phyloP scores from a whole-genome alignment of 2,329 filamentous ascomycete species.

The Colletotrichum sp. region DNA sequence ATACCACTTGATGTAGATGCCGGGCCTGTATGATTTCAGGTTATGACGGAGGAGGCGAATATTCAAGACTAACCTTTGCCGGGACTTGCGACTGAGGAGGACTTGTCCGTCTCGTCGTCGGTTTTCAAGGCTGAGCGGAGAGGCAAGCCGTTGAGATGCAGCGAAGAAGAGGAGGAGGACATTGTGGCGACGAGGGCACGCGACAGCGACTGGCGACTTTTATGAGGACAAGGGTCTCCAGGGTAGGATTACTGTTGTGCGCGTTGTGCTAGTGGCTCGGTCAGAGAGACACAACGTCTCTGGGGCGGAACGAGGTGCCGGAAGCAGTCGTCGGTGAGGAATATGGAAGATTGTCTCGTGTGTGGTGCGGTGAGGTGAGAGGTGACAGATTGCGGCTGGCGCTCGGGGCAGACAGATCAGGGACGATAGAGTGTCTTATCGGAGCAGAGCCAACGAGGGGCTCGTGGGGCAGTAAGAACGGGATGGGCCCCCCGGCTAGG shows the following conservation, averaged over 20 bases:
- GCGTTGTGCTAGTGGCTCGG: not conserved
- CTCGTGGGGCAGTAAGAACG: slow-evolving; percentile 5
- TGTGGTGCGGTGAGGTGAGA: not conserved
- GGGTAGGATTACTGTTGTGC: not conserved
- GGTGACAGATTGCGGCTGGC: slow-evolving; percentile 13
- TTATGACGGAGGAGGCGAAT: not conserved
- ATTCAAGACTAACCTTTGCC: slow-evolving; percentile 46
- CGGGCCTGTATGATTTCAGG: slow-evolving; percentile 6
- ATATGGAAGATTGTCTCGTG: not conserved
- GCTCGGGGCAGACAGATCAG: not conserved
- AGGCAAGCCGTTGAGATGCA: slow-evolving; percentile 26
- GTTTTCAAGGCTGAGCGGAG: slow-evolving; percentile 49
- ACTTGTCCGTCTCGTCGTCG: slow-evolving; percentile 41
- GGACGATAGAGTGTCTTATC: slow-evolving; percentile 12
- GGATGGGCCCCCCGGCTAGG: not conserved
- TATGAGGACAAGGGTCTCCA: not conserved
- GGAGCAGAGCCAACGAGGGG: not conserved
- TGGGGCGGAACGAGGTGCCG: not conserved
- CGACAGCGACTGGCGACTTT: not conserved
- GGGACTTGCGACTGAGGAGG: slow-evolving; percentile 38
- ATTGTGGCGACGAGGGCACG: slow-evolving; percentile 3
- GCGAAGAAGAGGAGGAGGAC: slow-evolving; percentile 15
- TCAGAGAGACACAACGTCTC: not conserved
- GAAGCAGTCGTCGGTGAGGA: slow-evolving; percentile 1
- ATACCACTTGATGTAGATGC: slow-evolving; percentile 17